Base-by-base conservation (phyloP, 2,329 filamentous ascomycete genomes). In the Trichophyton rubrum region DNA sequence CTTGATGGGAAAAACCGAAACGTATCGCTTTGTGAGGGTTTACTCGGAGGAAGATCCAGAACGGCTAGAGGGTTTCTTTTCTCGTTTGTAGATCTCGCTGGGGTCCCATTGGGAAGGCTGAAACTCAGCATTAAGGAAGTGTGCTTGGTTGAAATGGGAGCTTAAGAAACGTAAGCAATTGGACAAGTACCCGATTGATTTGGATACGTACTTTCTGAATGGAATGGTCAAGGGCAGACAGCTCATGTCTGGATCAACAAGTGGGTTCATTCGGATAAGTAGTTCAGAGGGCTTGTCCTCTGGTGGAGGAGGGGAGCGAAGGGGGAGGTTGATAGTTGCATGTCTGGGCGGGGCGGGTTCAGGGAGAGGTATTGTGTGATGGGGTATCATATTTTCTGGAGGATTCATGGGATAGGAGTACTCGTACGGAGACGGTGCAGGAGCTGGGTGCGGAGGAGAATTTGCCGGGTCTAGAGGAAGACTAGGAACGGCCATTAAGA, bases 71-170 rank as follows among this genome's bases (percentile, higher is more conserved):
- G 49, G 22, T 9, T 53, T 53, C 49, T 53, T 53, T 30, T 53
- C 49, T 33, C 27, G 56, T 67, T 69, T 71, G 59, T 70, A 67
- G 60, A 67, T 69, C 17, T 76, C 73, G 56, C 69, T 70, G n/a
- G 75, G 74, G 45, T 73, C 73, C 71, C 73, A 78, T 61, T 77
- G 74, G 38, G 74, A 73, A 13, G 75, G 75, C 62, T 78, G 71
- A 60, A 79, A 76, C 60, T 78, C 70, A 35, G 72, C 67, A 63
- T 78, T 75, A 60, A 75, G 71, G 66, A 77, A 77, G 66, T 79
- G 74, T 51, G 75, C 74, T 63, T 75, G 73, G 64, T 77, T 75
- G 68, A 74, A 73, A 7, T 74, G 72, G 9, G 74, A 77, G 62
- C 75, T 77, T 45, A 3, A 38, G 51, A 13, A n/a, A 2, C 7